Evolutionary conservation across 306 rosid genomes (phyloP).

Genomic region (Hippophae tibetana): DNA sequence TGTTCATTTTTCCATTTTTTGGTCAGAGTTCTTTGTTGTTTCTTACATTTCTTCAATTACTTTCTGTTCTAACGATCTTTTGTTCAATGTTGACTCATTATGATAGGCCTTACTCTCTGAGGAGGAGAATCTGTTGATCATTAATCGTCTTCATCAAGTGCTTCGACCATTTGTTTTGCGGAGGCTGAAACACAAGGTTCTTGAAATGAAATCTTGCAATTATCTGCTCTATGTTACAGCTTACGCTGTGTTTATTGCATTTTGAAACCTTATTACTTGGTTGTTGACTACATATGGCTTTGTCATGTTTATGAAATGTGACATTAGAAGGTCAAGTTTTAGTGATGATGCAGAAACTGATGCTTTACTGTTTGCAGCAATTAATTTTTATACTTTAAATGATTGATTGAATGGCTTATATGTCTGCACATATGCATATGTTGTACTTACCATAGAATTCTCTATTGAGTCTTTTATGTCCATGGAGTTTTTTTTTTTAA

Average conservation of each 20-base stretch:
- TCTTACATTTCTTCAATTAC: slow-evolving; percentile 4
- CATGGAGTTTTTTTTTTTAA: no score
- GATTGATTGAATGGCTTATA: no score
- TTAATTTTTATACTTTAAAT: no score
- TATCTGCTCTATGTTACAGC: slow-evolving; percentile 6
- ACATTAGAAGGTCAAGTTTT: neutral
- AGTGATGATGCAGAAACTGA: neutral
- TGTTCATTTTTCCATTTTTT: neutral
- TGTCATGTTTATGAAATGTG: neutral
- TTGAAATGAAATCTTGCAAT: slow-evolving; percentile 11
- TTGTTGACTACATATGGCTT: neutral
- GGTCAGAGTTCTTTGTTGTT: neutral
- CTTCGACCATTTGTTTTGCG: slow-evolving; percentile 98
- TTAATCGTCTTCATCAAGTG: slow-evolving; percentile 97
- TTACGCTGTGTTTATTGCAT: neutral
- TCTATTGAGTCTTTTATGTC: no score
- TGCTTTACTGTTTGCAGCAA: neutral
- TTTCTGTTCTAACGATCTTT: slow-evolving; percentile 13
- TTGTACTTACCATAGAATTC: no score
- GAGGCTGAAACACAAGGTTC: slow-evolving; percentile 98
- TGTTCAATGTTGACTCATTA: slow-evolving; percentile 17
- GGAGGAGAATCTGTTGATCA: slow-evolving; percentile 98
- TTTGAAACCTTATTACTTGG: neutral
- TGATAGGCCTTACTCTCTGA: slow-evolving; percentile 88
- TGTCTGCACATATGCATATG: no score